Evolutionary conservation across 2,329 filamentous ascomycete genomes (phyloP), one percentile per base, ranked within the genome.

Genomic region (Rhynchosporium graminicola): DNA sequence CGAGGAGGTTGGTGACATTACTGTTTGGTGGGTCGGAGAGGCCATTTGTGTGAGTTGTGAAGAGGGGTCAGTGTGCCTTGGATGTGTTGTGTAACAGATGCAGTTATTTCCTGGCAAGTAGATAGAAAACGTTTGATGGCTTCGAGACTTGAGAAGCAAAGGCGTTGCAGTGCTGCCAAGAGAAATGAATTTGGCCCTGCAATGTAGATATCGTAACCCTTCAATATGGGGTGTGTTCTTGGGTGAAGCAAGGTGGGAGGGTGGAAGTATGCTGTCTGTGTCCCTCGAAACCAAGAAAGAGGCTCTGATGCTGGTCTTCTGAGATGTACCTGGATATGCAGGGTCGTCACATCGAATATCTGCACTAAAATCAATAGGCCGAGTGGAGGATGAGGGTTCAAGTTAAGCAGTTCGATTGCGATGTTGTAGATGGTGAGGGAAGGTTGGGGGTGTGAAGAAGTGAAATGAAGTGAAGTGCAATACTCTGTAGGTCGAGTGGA

Each of bases 1-100:
- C n/a, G 54, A 57, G 26, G 54, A 57, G 28, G 42, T 40, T n/a
- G 54, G 45, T 15, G 54, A 57, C 54, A 46, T 57, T 43, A 46
- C 33, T n/a, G 54, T 46, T 57, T 45, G 54, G 13, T 57, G 0
- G 15, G 54, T 4, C 5, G 40, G 38, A 1, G 54, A 57, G 38
- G 54, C 38, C 54, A 57, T 57, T 26, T 20, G 33, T 52, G 48
- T 36, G 48, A 5, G 48, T 26, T 52, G 29, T 31, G 54, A 26
- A 15, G 29, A 26, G 38, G 20, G 40, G 51, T 40, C 36, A 33
- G n/a, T 45, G 38, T 43, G 52, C 29, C n/a, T 29, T 33, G 28
- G 28, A 20, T 28, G 42, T 26, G 52, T 8, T 29, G 10, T 56
- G 20, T n/a, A 33, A 12, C 13, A 50, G 26, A 15, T n/a, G 29